These are phyloP conservation scores for Bondarzewia mesenterica DNA, from an alignment of 1,284 basidiomycete species.

Conservation along the genomic window DNA sequence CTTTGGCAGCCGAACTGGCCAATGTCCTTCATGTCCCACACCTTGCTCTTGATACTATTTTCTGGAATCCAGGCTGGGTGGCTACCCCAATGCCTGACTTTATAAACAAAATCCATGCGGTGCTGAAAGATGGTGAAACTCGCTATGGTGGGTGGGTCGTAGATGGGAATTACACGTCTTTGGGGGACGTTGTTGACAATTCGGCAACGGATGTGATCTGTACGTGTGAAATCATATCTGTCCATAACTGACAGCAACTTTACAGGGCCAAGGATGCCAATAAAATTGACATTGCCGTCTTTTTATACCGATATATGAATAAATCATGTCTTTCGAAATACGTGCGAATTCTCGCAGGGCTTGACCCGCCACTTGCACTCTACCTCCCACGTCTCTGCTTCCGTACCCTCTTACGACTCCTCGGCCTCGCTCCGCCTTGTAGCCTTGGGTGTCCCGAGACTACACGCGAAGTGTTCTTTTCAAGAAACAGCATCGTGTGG, in stretches of 20 bases:
- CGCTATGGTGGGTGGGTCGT: slow-evolving; percentile 19
- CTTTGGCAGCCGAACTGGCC: slow-evolving; percentile 37
- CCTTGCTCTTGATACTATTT: slow-evolving; percentile 17
- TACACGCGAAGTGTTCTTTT: slow-evolving; percentile 35
- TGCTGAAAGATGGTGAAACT: slow-evolving; percentile 10
- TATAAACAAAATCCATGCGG: slow-evolving; percentile 12
- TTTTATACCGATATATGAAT: neutral
- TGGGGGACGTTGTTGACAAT: slow-evolving; percentile 25
- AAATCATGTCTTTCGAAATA: too few species aligned
- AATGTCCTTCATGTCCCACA: slow-evolving; percentile 27
- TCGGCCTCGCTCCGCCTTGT: slow-evolving; percentile 33
- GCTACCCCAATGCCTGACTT: slow-evolving; percentile 13
- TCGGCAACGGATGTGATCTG: slow-evolving; percentile 53
- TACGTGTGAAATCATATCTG: slow-evolving; percentile 24
- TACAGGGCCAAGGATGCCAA: neutral
- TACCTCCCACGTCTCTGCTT: slow-evolving; percentile 49
- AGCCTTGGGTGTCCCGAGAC: slow-evolving; percentile 46
- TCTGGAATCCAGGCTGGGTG: slow-evolving; percentile 20
- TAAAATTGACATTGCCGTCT: neutral
- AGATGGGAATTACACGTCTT: slow-evolving; percentile 18
- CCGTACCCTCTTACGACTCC: slow-evolving; percentile 43
- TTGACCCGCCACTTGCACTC: slow-evolving; percentile 50
- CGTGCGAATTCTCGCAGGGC: slow-evolving; percentile 31
- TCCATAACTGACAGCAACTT: neutral
- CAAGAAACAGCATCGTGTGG: slow-evolving; percentile 48